Conservation (phyloP, 2,329 filamentous ascomycete genomes). For the Botrytis deweyae region DNA sequence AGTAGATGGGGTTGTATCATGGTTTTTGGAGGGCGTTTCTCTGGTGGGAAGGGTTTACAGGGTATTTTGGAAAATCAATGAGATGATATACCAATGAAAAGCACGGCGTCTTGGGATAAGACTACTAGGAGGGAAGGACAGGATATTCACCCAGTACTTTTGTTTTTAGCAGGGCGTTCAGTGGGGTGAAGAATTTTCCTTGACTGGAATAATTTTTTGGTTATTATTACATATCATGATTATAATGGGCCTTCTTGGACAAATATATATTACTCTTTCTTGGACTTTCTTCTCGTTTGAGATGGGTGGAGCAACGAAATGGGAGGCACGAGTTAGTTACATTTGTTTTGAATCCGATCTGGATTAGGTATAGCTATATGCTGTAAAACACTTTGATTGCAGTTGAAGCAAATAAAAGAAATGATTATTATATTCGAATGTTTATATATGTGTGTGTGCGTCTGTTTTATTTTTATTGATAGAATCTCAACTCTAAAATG, state of each 20-base stretch:
- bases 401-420: background rate
- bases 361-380: background rate
- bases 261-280: background rate
- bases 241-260: slow-evolving; percentile 1
- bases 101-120: slow-evolving; percentile 25
- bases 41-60: slow-evolving; percentile 22
- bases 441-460: background rate
- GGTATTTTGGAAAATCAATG: slow-evolving; percentile 7
- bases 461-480: background rate
- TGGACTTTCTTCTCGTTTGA: background rate
- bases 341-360: background rate
- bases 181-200: background rate
- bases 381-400: background rate
- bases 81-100: slow-evolving; percentile 29
- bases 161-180: slow-evolving; percentile 19
- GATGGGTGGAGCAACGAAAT: background rate
- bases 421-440: background rate
- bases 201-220: background rate
- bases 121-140: slow-evolving; percentile 14
- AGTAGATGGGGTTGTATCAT: slow-evolving; percentile 14
- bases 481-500: background rate
- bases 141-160: slow-evolving; percentile 14
- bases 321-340: background rate
- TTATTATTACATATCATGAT: slow-evolving; percentile 5
- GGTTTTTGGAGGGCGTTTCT: slow-evolving; percentile 26